Base-by-base conservation (phyloP, 805 yeast species). In the Wickerhamomyces queroliae region DNA sequence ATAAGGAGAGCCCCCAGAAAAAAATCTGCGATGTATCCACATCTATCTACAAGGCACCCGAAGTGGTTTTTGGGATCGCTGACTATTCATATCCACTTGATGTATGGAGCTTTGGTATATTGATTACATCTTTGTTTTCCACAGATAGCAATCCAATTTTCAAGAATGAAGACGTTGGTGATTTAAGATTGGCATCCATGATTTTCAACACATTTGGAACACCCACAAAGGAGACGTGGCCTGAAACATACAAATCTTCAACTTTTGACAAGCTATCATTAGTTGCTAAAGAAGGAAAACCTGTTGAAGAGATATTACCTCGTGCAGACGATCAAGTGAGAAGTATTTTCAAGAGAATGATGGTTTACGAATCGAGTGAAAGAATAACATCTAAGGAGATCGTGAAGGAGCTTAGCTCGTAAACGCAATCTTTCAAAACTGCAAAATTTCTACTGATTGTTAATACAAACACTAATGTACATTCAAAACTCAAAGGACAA, bases 11-110 rank as follows among this genome's bases (percentile, higher is more conserved):
- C 24, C 44, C 56, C 1, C 48, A 52, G 2, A 51, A 58, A 9
- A 70, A 70, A 47, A 65, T 70, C 41, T 66, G 72, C n/a, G 84
- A 76, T 46, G 47, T 87, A 4, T 70, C 82, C 17, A 80, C 90
- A 0, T 79, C 81, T 2, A 67, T 68, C 25, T 87, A 76, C 59
- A 78, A 83, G 43, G 80, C 93, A 0, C 91, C 95, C 0, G 95
- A 86, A 52, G 60, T 83, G 35, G 63, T 85, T 31, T 70, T 83
- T 37, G 84, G 86, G 0, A 59, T 73, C n/a, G 45, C 64, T 1
- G 64, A 67, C 43, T 86, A 86, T 52, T 61, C 70, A 2, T 56
- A 53, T 27, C 76, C 69, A 29, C 64, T 85, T 8, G 95, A 86
- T 50, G 64, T 83, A 13, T 86, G 95, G 95, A 64, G 84, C 1